Conservation (phyloP, 306 rosid species). For the Ochetophila trinervis region DNA sequence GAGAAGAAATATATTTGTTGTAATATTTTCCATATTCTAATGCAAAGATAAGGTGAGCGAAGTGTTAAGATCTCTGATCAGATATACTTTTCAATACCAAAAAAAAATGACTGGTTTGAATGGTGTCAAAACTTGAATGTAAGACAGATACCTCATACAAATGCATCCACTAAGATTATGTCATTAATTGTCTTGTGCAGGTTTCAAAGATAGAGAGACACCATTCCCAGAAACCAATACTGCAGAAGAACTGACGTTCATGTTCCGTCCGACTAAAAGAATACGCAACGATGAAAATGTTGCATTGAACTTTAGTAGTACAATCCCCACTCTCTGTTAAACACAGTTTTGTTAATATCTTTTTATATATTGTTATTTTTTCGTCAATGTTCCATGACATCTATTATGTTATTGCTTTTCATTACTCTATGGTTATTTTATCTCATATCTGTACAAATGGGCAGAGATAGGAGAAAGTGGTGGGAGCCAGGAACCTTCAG, state of each 20-base stretch:
- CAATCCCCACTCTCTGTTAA: conserved; percentile 38
- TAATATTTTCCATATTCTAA: neutral
- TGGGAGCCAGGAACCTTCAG: conserved; percentile 51
- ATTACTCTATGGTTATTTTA: neutral
- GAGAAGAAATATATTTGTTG: neutral
- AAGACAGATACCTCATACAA: neutral
- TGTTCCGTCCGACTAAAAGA: conserved; percentile 48
- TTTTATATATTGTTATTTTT: conserved; percentile 7
- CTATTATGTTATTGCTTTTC: neutral
- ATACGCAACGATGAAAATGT: conserved; percentile 38
- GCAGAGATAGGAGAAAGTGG: conserved; percentile 55
- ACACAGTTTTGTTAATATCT: conserved; percentile 33
- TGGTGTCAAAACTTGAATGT: neutral
- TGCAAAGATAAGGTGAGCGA: neutral
- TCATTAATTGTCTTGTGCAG: conserved; percentile 27
- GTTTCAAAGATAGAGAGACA: conserved; percentile 40
- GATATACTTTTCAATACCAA: neutral
- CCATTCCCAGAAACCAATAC: conserved; percentile 18
- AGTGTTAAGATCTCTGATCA: neutral
- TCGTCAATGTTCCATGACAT: neutral
- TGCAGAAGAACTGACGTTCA: conserved; percentile 34
- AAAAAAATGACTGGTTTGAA: neutral
- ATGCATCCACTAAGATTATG: neutral
- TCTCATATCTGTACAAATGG: conserved; percentile 16
- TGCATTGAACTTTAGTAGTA: conserved; percentile 36